phyloP scores from a whole-genome alignment of 805 yeast genomes.

The Cyberlindnera bimundalis region DNA sequence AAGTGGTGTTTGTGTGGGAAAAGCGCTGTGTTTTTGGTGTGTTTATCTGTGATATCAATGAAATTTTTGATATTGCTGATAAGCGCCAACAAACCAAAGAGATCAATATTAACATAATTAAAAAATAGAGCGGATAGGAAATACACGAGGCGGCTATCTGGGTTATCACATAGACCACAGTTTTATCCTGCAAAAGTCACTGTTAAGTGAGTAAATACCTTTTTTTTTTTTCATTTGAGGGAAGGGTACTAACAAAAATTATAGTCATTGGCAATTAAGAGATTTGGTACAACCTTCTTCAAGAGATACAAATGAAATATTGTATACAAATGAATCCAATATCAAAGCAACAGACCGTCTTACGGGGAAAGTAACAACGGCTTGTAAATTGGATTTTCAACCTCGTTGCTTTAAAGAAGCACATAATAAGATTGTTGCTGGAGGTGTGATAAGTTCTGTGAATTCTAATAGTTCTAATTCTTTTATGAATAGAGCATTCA shows the following conservation, averaged over 20 bases:
- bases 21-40: no score
- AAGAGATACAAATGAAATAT: conserved; percentile 39
- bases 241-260: conserved; percentile 1
- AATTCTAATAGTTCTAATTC: conserved; percentile 14
- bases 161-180: conserved; percentile 15
- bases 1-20: no score
- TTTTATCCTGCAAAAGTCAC: conserved; percentile 33
- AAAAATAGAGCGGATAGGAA: conserved; percentile 6
- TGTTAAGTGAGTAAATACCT: conserved; percentile 30
- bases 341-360: conserved; percentile 44
- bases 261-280: conserved; percentile 74
- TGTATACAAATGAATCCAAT: conserved; percentile 56
- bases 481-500: conserved; percentile 4
- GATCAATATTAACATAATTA: not conserved
- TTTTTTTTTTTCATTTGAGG: no score
- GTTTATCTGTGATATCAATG: no score
- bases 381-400: conserved; percentile 53
- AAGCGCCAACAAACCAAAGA: not conserved
- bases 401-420: conserved; percentile 68
- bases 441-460: conserved; percentile 43
- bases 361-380: conserved; percentile 32
- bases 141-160: conserved; percentile 16
- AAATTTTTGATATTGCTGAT: no score
- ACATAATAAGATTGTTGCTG: conserved; percentile 51
- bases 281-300: conserved; percentile 61